A percentile compares a stretch with the other conserved stretches of the same genome.
These are phyloP conservation scores for Pseudisothecium myosuroides DNA, from an alignment of 225 moss, liverwort and hornwort genomes.

Conservation along the genomic window DNA sequence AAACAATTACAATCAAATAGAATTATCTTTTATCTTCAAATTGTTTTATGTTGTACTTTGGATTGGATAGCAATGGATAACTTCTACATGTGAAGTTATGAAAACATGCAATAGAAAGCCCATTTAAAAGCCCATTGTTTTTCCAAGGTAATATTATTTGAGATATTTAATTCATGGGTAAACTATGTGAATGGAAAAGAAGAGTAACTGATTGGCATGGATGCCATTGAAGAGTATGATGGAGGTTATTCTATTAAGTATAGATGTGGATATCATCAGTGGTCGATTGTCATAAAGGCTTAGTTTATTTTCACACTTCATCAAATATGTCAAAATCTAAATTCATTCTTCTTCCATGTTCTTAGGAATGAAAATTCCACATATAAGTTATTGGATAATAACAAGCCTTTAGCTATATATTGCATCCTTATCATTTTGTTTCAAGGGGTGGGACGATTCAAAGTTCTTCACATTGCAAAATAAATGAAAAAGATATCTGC, in stretches of 20 bases:
- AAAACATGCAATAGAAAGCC: fast-evolving
- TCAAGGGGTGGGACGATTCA: too few species aligned
- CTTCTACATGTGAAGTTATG: not conserved
- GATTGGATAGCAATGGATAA: not conserved
- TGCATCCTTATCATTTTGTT: too few species aligned
- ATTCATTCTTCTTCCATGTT: not conserved
- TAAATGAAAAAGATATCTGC: too few species aligned
- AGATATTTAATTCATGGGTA: not conserved
- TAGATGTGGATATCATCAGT: not conserved
- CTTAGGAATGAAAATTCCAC: not conserved
- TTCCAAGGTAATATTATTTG: not conserved
- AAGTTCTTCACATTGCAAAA: too few species aligned
- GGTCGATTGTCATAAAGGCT: not conserved
- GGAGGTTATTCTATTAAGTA: not conserved
- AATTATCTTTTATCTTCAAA: not conserved
- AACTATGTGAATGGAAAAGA: not conserved
- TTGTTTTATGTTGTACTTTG: too few species aligned
- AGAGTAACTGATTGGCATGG: not conserved
- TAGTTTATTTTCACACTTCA: not conserved
- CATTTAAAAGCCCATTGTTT: not conserved
- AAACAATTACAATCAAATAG: fast-evolving
- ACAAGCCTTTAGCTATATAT: not conserved
- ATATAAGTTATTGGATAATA: not conserved
- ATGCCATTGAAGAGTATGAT: not conserved
- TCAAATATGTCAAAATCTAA: too few species aligned